Evolutionary conservation across 305 asterid genomes (phyloP), one percentile per base, ranked within the genome.

Genomic region (Striga hermonthica): DNA sequence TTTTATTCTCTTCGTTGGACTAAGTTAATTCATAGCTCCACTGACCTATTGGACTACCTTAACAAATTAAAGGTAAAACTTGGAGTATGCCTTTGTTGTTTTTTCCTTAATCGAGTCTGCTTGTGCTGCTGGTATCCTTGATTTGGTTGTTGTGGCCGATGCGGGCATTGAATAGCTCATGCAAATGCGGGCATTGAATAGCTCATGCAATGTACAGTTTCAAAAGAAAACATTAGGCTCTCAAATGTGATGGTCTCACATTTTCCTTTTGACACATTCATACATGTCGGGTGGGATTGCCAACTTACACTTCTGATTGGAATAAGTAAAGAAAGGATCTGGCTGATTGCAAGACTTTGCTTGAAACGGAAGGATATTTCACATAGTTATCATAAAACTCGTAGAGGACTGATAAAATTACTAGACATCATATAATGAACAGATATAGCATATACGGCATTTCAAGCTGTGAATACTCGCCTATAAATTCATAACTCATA

Each of bases 181-280:
- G 56, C 34, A 4, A 12, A n/a, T n/a, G n/a, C n/a, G n/a, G n/a
- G n/a, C n/a, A n/a, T n/a, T 12, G 35, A 14, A 50, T 50, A 16
- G 3, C 15, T 47, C 3, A 14, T 50, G 56, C 34, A 4, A 12
- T 14, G 4, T 50, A 9, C 31, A 12, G 4, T 50, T 2, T 50
- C 15, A 50, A n/a, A n/a, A n/a, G 56, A 16, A 50, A 50, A 50
- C n/a, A 50, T 50, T 13, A 50, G 12, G 4, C 38, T 57, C 14
- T 65, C 9, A 1, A 13, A 47, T 47, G 49, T 50, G 40, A 34
- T 60, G 10, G 57, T 45, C 55, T 47, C 62, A 22, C 61, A 63
- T 36, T 60, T 67, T 37, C 14, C 71, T 66, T 60, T 22, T 12
- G 44, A 4, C 13, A 11, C 41, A 4, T 35, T 65, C 53, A 22